Conservation (phyloP, 257 asterid genomes). For the Solanum chilense region DNA sequence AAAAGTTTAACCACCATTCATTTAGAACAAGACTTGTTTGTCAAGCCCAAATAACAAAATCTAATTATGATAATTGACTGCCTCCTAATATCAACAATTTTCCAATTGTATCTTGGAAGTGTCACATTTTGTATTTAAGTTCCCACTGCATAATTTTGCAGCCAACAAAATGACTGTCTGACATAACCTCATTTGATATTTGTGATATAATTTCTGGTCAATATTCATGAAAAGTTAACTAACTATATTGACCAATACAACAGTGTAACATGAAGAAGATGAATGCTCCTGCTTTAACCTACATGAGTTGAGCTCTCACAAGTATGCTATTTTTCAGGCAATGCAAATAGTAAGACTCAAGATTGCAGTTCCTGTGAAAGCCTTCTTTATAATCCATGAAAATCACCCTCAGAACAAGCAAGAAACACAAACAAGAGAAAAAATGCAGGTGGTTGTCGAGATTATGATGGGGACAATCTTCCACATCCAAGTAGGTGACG, state of each 20-base stretch:
- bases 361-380: conserved; percentile 21
- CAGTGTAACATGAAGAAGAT: not conserved
- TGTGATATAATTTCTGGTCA: not conserved
- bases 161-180: not conserved
- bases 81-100: not conserved
- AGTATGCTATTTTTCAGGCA: conserved; percentile 12
- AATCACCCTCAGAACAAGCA: not conserved
- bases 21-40: not conserved
- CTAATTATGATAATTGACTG: not conserved
- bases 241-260: not conserved
- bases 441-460: conserved; percentile 48
- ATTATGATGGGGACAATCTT: conserved; percentile 46
- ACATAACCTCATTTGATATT: not conserved
- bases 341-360: conserved; percentile 8
- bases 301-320: not conserved
- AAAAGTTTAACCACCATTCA: not conserved
- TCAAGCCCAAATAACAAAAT: not conserved
- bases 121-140: not conserved
- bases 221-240: not conserved
- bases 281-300: not conserved
- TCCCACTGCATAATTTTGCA: not conserved
- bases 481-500: conserved; percentile 30
- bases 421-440: not conserved
- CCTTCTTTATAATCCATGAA: conserved; percentile 3
- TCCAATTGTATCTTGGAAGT: not conserved